Evolutionary conservation across 805 yeast species (phyloP).

Genomic region (Nakazawaea sp.): DNA sequence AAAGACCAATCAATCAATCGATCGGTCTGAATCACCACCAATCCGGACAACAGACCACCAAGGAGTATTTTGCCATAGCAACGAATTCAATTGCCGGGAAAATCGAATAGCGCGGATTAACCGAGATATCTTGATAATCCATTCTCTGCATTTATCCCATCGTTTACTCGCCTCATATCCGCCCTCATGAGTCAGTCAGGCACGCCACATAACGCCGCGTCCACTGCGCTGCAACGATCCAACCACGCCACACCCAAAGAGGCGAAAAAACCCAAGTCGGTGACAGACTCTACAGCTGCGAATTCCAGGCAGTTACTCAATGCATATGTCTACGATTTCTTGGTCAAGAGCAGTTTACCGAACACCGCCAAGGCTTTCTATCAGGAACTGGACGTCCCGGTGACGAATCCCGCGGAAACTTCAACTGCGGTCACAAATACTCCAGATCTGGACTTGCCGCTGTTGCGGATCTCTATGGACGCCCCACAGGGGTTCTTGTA

Average conservation of each 20-base stretch:
- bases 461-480: constrained; percentile 54
- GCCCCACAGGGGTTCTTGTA: constrained; percentile 82
- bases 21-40: too few species aligned
- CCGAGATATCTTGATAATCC: too few species aligned
- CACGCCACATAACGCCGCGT: constrained; percentile 8
- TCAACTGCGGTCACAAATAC: not conserved
- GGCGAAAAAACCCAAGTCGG: constrained; percentile 12
- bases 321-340: constrained; percentile 82
- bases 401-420: constrained; percentile 11
- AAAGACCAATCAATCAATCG: too few species aligned
- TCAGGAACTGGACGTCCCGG: constrained; percentile 68
- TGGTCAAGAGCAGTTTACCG: constrained; percentile 63
- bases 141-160: too few species aligned
- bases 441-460: constrained; percentile 36
- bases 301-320: constrained; percentile 58
- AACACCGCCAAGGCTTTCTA: constrained; percentile 70
- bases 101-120: too few species aligned
- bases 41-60: too few species aligned
- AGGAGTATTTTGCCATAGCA: too few species aligned
- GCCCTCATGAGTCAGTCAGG: constrained; percentile 10
- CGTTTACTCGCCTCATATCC: too few species aligned
- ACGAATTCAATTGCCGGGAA: too few species aligned
- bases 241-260: not conserved
- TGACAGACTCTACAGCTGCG: constrained; percentile 38
- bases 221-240: constrained; percentile 1